Conservation (phyloP, 169 alveolate genomes). For the Plasmodium vivax region DNA sequence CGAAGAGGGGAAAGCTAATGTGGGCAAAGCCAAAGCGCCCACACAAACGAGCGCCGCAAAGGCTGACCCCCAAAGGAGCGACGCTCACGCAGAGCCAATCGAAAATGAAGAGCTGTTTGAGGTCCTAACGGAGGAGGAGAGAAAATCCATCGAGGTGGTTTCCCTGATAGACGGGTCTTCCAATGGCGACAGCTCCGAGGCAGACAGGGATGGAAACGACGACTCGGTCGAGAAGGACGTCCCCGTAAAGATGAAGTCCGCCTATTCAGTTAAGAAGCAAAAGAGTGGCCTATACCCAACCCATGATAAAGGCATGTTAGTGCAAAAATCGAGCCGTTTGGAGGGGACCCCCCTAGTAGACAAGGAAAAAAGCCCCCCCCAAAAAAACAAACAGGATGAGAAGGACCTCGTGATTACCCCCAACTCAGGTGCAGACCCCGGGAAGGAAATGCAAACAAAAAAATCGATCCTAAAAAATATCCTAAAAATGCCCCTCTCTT, state of each 20-base stretch:
- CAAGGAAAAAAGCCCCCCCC: neutral
- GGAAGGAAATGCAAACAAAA: neutral
- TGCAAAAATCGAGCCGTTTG: neutral
- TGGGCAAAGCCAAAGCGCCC: neutral
- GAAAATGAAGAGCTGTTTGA: neutral
- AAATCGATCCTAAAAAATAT: neutral
- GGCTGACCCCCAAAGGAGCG: neutral
- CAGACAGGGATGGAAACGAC: neutral
- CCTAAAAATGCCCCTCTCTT: neutral
- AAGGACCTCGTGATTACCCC: neutral
- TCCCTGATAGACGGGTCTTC: neutral
- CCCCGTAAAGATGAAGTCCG: neutral
- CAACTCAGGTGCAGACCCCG: neutral
- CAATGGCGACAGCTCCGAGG: neutral
- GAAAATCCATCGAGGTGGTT: neutral
- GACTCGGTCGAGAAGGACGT: neutral
- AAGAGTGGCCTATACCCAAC: neutral
- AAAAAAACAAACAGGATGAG: neutral
- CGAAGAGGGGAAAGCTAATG: neutral
- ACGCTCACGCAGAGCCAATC: neutral
- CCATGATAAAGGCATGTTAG: neutral
- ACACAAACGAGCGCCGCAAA: neutral
- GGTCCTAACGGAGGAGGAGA: neutral
- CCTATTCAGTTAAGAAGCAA: neutral
- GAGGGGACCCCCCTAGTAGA: neutral